phyloP scores from a whole-genome alignment of 176 grass and related monocot species.

The Pontederia paniculata region DNA sequence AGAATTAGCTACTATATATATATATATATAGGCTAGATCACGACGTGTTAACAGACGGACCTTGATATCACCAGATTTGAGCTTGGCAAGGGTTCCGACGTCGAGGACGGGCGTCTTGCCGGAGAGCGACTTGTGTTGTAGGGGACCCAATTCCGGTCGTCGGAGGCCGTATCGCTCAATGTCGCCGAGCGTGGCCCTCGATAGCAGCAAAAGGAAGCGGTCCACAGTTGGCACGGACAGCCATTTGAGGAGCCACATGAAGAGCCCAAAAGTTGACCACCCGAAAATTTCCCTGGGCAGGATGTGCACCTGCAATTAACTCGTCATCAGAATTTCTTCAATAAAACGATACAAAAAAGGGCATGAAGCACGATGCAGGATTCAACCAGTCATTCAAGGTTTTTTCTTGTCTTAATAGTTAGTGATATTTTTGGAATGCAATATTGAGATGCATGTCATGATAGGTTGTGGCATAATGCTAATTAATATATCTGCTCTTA shows the following conservation, averaged over 20 bases:
- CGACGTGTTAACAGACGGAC: slow-evolving; percentile 14
- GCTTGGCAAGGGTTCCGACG: slow-evolving; percentile 72
- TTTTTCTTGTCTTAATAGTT: too few relatives aligned
- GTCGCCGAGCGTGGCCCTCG: slow-evolving; percentile 59
- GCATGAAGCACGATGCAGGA: background rate
- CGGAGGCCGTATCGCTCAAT: slow-evolving; percentile 57
- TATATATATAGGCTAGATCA: too few relatives aligned
- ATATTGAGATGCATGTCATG: too few relatives aligned
- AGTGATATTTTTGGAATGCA: too few relatives aligned
- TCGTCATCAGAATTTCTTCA: background rate
- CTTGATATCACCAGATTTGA: slow-evolving; percentile 80
- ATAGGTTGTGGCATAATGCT: too few relatives aligned
- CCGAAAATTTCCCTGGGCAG: slow-evolving; percentile 94
- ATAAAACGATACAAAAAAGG: background rate
- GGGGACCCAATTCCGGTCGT: slow-evolving; percentile 62
- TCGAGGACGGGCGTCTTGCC: slow-evolving; percentile 98
- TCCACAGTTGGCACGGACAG: slow-evolving; percentile 67
- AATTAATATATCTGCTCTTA: too few relatives aligned
- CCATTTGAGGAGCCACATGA: slow-evolving; percentile 81
- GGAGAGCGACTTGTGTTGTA: slow-evolving; percentile 81
- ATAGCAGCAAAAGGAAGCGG: slow-evolving; percentile 44
- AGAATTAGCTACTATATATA: too few relatives aligned
- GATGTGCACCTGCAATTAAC: slow-evolving; percentile 59
- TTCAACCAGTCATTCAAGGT: too few relatives aligned
- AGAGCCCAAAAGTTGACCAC: slow-evolving; percentile 79